phyloP scores from a whole-genome alignment of 768 basidiomycete genomes.

The Flagelloscypha sp. region DNA sequence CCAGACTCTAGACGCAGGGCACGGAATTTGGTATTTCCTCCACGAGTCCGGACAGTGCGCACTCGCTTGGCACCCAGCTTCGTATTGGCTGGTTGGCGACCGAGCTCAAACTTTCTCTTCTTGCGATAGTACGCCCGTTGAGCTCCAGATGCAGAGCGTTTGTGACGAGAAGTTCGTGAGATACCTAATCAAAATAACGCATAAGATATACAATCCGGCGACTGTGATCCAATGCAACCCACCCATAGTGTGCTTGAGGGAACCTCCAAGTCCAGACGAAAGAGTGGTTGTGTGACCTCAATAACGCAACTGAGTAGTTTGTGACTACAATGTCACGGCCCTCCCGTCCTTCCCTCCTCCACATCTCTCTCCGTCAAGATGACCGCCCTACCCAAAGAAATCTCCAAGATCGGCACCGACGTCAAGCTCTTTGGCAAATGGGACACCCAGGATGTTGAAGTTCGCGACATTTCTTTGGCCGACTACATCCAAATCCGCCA shows the following conservation, averaged over 20 bases:
- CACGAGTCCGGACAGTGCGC: slow-evolving; percentile 91
- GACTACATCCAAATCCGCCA: slow-evolving; percentile 99
- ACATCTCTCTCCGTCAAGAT: no score
- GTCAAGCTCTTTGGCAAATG: slow-evolving; percentile 99
- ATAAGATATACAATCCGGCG: no score
- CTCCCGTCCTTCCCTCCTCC: no score
- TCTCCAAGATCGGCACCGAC: slow-evolving; percentile 74
- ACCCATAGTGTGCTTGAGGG: no score
- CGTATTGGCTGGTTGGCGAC: slow-evolving; percentile 95
- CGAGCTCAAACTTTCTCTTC: slow-evolving; percentile 99
- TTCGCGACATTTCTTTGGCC: slow-evolving; percentile 97
- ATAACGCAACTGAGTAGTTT: no score
- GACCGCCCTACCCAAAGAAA: slow-evolving; percentile 76
- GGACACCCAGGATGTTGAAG: slow-evolving; percentile 96
- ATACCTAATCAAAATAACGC: slow-evolving; percentile 67
- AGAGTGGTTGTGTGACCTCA: no score
- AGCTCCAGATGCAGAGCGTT: slow-evolving; percentile 88
- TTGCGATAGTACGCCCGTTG: slow-evolving; percentile 96
- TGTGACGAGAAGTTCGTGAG: slow-evolving; percentile 94
- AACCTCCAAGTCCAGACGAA: no score
- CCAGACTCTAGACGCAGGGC: slow-evolving; percentile 94
- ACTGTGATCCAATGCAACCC: no score
- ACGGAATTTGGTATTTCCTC: slow-evolving; percentile 92
- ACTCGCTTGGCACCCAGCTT: slow-evolving; percentile 94
- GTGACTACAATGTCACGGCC: no score